Evolutionary conservation across 2,329 filamentous ascomycete species (phyloP).

Genomic region (Neopestalotiopsis clavispora): DNA sequence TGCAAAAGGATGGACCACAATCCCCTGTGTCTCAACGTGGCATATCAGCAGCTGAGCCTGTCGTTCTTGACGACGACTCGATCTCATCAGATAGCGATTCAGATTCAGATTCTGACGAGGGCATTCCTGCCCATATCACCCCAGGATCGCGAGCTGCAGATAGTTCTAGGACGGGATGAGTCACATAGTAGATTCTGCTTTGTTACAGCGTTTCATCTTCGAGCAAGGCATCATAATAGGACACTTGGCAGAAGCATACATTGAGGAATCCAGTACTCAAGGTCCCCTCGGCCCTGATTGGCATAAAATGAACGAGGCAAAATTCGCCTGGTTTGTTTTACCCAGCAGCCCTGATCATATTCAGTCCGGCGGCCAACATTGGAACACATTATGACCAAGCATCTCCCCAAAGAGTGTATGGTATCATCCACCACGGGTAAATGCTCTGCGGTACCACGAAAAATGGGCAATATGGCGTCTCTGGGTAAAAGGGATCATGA

Average conservation of each 20-base stretch:
- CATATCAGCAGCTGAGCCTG: constrained; percentile 29
- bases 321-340: too few relatives aligned
- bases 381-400: too few relatives aligned
- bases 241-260: too few relatives aligned
- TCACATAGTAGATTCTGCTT: background rate
- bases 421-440: too few relatives aligned
- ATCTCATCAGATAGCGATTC: constrained; percentile 20
- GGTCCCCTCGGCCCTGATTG: too few relatives aligned
- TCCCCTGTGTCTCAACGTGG: constrained; percentile 15
- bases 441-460: too few relatives aligned
- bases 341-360: too few relatives aligned
- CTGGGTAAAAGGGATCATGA: background rate
- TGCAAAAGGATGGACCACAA: background rate
- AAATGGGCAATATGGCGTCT: background rate
- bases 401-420: too few relatives aligned
- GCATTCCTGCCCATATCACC: constrained; percentile 34
- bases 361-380: too few relatives aligned
- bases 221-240: too few relatives aligned
- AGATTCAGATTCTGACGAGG: constrained; percentile 27
- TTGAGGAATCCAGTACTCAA: too few relatives aligned
- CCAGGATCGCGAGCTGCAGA: constrained; percentile 18
- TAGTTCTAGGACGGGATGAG: background rate
- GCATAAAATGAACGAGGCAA: too few relatives aligned
- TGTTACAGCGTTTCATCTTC: background rate
- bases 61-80: constrained; percentile 30